Percentiles rank a stretch among this genome's conserved stretches.
These are phyloP conservation scores for Gossypium stocksii DNA, from an alignment of 345 rosid species.

Conservation along the genomic window DNA sequence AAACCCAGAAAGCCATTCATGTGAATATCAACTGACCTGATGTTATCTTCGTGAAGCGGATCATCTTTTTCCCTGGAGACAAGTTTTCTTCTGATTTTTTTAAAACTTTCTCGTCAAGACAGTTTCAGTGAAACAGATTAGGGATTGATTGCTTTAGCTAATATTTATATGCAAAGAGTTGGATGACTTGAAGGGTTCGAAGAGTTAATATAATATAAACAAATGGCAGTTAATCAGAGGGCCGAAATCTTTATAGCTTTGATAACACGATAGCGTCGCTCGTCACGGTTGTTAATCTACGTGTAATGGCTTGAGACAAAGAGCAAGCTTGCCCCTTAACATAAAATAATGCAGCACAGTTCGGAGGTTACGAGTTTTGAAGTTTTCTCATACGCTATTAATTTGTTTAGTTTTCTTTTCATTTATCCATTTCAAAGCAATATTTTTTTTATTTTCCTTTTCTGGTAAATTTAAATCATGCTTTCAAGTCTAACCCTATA, in stretches of 20 bases:
- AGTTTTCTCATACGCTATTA: constrained; percentile 32
- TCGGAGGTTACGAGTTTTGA: constrained; percentile 4
- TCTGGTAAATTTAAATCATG: constrained; percentile 3
- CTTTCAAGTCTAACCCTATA: not conserved
- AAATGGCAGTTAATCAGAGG: constrained; percentile 15
- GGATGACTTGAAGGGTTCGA: constrained; percentile 14
- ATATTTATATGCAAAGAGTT: not conserved
- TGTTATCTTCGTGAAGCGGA: not conserved
- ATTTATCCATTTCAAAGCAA: not conserved
- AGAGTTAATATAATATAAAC: not conserved
- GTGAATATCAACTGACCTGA: constrained; percentile 12
- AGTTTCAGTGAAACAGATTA: not conserved
- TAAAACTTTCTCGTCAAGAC: not conserved
- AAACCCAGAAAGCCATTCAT: not conserved
- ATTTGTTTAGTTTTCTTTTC: not conserved
- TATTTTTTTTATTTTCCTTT: not conserved
- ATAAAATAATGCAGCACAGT: not conserved
- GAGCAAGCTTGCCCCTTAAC: not conserved
- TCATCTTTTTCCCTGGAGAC: constrained; percentile 2
- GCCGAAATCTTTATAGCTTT: constrained; percentile 30
- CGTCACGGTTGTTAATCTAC: constrained; percentile 41
- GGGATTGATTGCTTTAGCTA: not conserved
- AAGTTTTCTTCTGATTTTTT: not conserved
- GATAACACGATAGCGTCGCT: constrained; percentile 37
- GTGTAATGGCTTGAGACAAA: constrained; percentile 28